phyloP scores from a whole-genome alignment of 345 rosid genomes.

The Corchorus olitorius region DNA sequence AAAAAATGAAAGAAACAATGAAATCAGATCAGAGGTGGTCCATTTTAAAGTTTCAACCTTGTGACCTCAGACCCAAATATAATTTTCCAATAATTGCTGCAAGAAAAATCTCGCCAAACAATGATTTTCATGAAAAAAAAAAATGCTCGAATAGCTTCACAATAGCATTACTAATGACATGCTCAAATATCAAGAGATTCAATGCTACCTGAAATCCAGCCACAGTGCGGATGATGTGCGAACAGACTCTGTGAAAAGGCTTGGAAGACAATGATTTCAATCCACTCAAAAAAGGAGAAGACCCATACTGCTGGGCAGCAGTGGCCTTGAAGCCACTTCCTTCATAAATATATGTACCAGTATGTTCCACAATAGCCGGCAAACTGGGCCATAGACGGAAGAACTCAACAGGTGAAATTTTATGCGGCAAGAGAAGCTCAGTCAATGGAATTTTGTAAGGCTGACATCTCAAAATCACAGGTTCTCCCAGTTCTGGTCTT shows the following conservation, averaged over 20 bases:
- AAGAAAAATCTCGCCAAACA: not conserved
- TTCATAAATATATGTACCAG: slow-evolving; percentile 88
- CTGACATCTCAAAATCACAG: slow-evolving; percentile 94
- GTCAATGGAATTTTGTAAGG: slow-evolving; percentile 97
- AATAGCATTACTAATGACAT: not conserved
- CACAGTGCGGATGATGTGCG: slow-evolving; percentile 89
- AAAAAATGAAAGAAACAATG: not conserved
- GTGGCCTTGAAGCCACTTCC: slow-evolving; percentile 99
- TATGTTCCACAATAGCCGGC: slow-evolving; percentile 83
- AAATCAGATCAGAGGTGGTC: not conserved
- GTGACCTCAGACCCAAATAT: not conserved
- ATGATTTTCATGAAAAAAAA: not conserved
- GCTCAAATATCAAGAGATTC: slow-evolving; percentile 5
- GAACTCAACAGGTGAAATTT: slow-evolving; percentile 94
- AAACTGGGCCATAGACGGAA: slow-evolving; percentile 99
- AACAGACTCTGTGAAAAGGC: slow-evolving; percentile 93
- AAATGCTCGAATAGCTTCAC: not conserved
- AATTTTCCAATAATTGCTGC: not conserved
- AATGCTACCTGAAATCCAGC: slow-evolving; percentile 91
- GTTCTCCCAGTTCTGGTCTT: slow-evolving; percentile 89
- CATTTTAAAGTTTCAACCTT: not conserved
- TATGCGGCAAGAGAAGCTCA: slow-evolving; percentile 92
- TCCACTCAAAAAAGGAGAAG: slow-evolving; percentile 94
- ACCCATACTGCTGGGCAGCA: slow-evolving; percentile 95
- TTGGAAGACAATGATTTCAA: slow-evolving; percentile 85